Evolutionary conservation across 139 green algal genomes (phyloP), one percentile per base, ranked within the genome.

Genomic region (Chlorella sp.): DNA sequence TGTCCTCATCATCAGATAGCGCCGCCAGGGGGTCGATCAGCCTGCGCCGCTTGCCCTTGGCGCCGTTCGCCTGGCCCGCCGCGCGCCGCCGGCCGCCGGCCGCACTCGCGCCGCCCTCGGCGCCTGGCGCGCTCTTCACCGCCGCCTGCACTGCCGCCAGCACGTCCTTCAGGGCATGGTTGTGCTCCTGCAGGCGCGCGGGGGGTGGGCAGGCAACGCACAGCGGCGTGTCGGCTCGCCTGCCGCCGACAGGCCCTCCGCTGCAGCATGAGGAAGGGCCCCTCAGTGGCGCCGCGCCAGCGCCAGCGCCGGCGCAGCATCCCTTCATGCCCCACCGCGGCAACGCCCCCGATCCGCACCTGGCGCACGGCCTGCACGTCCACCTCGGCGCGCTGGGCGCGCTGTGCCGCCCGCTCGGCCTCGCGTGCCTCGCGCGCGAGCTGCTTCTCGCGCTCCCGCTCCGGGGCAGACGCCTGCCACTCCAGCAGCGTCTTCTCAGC

Each of bases 361-460:
- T n/a, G n/a, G n/a, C 79, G 73, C 45, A 93, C 79, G 41, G 50
- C 68, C 5, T 85, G 63, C n/a, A 87, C 71, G 61, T 92, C 79
- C 14, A 91, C 88, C 81, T 91, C 64, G 33, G 71, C n/a, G 27
- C 36, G 12, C 50, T 74, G 51, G 51, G 92, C 79, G 40, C 61
- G 67, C 64, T 81, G 56, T 48, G 87, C 80, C 75, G 87, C 79
- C n/a, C n/a, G n/a, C n/a, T n/a, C n/a, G n/a, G n/a, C n/a, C n/a
- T n/a, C n/a, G n/a, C n/a, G n/a, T n/a, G n/a, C n/a, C n/a, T n/a
- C n/a, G n/a, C n/a, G n/a, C n/a, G n/a, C n/a, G n/a, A n/a, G n/a
- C n/a, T n/a, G 31, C 76, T 89, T 89, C 77, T 98, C 93, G 55
- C 95, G 86, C 82, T 97, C 88, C 0, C 94, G 85, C 72, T 98